Conservation (phyloP, 208 protist species). For the Phytomonas francai region DNA sequence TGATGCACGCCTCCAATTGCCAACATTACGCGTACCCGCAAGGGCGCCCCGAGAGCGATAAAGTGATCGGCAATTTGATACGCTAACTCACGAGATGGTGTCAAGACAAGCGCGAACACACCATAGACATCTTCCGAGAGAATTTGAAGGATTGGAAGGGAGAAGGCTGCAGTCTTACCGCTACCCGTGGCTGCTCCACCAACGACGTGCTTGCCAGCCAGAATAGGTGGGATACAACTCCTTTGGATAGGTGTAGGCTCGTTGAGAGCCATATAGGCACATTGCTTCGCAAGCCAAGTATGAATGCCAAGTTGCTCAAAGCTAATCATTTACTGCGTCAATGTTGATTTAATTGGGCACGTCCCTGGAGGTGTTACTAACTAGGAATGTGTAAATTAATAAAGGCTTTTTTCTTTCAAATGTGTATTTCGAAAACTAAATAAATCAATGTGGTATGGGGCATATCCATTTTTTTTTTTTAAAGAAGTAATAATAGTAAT, state of each 20-base stretch:
- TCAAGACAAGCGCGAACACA: conserved; percentile 95
- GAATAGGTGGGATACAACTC: conserved; percentile 65
- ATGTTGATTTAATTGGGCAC: background rate
- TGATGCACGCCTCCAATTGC: conserved; percentile 72
- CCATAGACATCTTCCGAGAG: conserved; percentile 95
- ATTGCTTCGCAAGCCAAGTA: conserved; percentile 68
- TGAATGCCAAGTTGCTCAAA: conserved; percentile 72
- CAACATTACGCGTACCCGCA: conserved; percentile 60
- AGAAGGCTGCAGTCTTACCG: conserved; percentile 98
- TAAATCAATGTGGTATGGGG: conserved; percentile 1
- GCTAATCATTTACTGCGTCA: conserved; percentile 21
- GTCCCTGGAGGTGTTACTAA: background rate
- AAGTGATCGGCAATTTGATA: conserved; percentile 94
- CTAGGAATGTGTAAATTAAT: background rate
- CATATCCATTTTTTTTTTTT: background rate
- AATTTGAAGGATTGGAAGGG: conserved; percentile 94
- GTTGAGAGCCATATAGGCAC: conserved; percentile 63
- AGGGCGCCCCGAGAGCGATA: conserved; percentile 65
- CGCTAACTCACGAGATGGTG: conserved; percentile 95
- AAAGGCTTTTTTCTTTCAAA: conserved; percentile 1
- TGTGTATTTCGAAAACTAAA: conserved; percentile 7
- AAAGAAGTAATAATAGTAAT: background rate
- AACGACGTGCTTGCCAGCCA: conserved; percentile 86
- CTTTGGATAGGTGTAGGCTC: conserved; percentile 80
- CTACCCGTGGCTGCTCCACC: conserved; percentile 94